A percentile compares a stretch with the other conserved stretches of the same genome.
These are phyloP conservation scores for Penicillium turbatum DNA, from an alignment of 495 filamentous ascomycete genomes.

Conservation along the genomic window DNA sequence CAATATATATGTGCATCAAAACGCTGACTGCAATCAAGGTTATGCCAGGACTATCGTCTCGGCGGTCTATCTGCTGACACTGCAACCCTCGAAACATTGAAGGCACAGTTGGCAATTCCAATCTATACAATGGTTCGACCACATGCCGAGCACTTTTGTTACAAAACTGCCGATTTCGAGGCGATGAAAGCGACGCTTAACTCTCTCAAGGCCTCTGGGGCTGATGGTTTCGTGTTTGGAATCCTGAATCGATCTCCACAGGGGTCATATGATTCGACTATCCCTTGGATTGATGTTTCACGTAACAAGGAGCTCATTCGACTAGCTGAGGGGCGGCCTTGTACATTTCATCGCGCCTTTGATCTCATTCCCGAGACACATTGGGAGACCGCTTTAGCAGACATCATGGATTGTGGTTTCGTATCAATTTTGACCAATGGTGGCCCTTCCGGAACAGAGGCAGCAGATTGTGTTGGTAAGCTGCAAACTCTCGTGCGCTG, in stretches of 20 bases:
- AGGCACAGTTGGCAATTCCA: slow-evolving; percentile 33
- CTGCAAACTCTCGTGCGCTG: slow-evolving; percentile 8
- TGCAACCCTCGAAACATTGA: slow-evolving; percentile 14
- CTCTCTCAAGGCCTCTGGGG: slow-evolving; percentile 28
- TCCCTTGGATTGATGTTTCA: slow-evolving; percentile 29
- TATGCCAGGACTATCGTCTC: slow-evolving; percentile 33
- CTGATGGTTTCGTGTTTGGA: slow-evolving; percentile 51
- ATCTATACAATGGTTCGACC: slow-evolving; percentile 51
- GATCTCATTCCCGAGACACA: slow-evolving; percentile 33
- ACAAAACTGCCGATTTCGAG: slow-evolving; percentile 33
- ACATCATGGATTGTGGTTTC: slow-evolving; percentile 42
- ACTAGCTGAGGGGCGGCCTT: slow-evolving; percentile 38
- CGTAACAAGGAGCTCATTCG: slow-evolving; percentile 37
- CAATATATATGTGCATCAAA: background rate
- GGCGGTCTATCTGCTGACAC: slow-evolving; percentile 24
- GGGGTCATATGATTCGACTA: background rate
- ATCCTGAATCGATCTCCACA: slow-evolving; percentile 25
- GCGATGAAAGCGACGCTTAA: slow-evolving; percentile 38
- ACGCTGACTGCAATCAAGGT: slow-evolving; percentile 10
- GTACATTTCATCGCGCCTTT: slow-evolving; percentile 54
- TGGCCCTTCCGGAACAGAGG: slow-evolving; percentile 25
- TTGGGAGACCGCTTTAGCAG: slow-evolving; percentile 27
- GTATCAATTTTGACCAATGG: slow-evolving; percentile 45
- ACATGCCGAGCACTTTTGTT: slow-evolving; percentile 38
- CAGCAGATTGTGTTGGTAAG: slow-evolving; percentile 16